Conservation (phyloP, 164 flowering plant genomes). For the Protea cynaroides region DNA sequence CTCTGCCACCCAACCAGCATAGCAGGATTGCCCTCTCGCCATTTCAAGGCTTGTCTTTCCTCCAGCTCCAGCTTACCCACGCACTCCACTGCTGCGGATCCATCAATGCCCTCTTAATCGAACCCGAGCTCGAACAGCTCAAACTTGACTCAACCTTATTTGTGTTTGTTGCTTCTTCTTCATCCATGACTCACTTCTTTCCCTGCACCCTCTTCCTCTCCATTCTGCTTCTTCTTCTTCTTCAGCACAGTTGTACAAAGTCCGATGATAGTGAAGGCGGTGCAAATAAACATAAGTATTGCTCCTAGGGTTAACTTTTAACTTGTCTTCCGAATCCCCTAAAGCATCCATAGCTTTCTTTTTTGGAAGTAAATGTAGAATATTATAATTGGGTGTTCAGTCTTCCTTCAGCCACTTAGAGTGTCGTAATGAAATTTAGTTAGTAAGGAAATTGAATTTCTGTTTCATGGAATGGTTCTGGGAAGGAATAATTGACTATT, state of each 20-base stretch:
- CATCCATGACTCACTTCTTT: constrained; percentile 10
- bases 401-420: too few species aligned
- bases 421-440: background rate
- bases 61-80: constrained; percentile 34
- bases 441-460: background rate
- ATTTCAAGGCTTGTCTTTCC: constrained; percentile 8
- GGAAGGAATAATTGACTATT: background rate
- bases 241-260: constrained; percentile 27
- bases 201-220: background rate
- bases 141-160: constrained; percentile 2
- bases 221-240: constrained; percentile 18
- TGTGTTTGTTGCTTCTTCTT: background rate
- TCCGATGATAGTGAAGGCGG: constrained; percentile 28
- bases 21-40: constrained; percentile 6
- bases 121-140: constrained; percentile 27
- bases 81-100: constrained; percentile 50
- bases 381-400: too few species aligned
- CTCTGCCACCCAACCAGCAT: constrained; percentile 33
- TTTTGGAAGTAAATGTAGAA: too few species aligned
- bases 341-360: constrained; percentile 55
- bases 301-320: constrained; percentile 51
- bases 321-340: constrained; percentile 56
- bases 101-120: constrained; percentile 38
- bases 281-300: constrained; percentile 29
- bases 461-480: too few species aligned